These are phyloP conservation scores for Pelargonium fulgidum DNA, from an alignment of 441 rosid species.

Conservation along the genomic window DNA sequence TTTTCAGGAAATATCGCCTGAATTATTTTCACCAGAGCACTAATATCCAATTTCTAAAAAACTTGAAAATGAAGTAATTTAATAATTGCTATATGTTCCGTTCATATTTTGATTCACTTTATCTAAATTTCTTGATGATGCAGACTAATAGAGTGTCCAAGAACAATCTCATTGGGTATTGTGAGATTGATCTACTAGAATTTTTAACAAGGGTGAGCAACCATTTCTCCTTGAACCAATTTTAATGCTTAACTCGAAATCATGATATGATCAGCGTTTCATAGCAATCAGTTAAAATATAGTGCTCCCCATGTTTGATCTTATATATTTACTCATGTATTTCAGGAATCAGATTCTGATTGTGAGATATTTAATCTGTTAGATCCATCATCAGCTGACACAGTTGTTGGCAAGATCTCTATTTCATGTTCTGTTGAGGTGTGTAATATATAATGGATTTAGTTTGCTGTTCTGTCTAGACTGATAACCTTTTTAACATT, in stretches of 20 bases:
- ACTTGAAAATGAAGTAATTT: neutral
- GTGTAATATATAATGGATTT: conserved; percentile 15
- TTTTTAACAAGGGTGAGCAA: conserved; percentile 47
- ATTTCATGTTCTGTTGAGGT: conserved; percentile 88
- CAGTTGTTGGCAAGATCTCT: conserved; percentile 53
- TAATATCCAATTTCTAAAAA: neutral
- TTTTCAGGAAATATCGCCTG: neutral
- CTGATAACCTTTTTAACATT: conserved; percentile 20
- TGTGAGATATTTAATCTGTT: conserved; percentile 46
- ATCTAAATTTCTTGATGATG: conserved; percentile 22
- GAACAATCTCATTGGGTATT: conserved; percentile 64
- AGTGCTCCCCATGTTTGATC: neutral
- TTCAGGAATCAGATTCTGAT: conserved; percentile 60
- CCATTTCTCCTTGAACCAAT: neutral
- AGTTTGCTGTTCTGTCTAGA: conserved; percentile 5
- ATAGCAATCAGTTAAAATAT: neutral
- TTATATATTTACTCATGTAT: neutral
- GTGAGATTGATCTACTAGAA: conserved; percentile 75
- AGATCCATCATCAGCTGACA: conserved; percentile 55
- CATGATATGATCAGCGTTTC: neutral
- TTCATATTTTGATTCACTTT: neutral
- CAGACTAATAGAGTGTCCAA: conserved; percentile 76
- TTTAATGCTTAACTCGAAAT: neutral
- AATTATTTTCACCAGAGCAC: neutral
- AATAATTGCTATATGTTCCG: neutral